Conservation (phyloP, 2,329 filamentous ascomycete species). For the Phaeoacremonium minimum region DNA sequence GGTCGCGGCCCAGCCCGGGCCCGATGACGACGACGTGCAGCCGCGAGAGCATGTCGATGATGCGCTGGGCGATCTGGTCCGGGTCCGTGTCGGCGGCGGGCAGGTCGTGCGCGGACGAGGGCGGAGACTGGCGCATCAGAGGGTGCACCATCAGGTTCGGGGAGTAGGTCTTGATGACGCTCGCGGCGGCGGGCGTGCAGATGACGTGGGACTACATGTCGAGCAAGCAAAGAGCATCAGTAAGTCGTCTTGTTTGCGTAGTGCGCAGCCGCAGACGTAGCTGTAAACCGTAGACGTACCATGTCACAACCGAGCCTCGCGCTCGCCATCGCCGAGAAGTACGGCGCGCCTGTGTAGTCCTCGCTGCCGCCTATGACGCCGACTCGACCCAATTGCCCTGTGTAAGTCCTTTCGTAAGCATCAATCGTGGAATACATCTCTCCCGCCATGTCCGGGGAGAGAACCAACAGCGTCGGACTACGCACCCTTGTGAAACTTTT, state of each 20-base stretch:
- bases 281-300: conserved; percentile 47
- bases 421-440: conserved; percentile 3
- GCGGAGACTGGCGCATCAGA: conserved; percentile 72
- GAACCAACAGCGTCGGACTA: neutral
- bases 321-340: conserved; percentile 97
- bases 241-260: neutral
- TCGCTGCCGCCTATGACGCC: conserved; percentile 92
- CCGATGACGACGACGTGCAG: conserved; percentile 92
- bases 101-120: conserved; percentile 24
- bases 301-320: conserved; percentile 86
- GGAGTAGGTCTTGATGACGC: conserved; percentile 95
- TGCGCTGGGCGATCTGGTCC: conserved; percentile 56
- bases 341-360: conserved; percentile 95
- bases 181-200: conserved; percentile 81
- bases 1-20: conserved; percentile 85
- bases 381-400: conserved; percentile 87
- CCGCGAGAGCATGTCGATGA: conserved; percentile 77
- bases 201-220: conserved; percentile 81
- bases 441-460: no score
- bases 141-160: conserved; percentile 99
- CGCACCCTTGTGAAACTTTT: conserved; percentile 91
- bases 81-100: conserved; percentile 49
- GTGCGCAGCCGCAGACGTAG: neutral
- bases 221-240: neutral
- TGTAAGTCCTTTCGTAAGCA: no score